These are phyloP conservation scores for Hyaloperonospora brassicae DNA, from an alignment of 352 stramenopile species.

Conservation along the genomic window DNA sequence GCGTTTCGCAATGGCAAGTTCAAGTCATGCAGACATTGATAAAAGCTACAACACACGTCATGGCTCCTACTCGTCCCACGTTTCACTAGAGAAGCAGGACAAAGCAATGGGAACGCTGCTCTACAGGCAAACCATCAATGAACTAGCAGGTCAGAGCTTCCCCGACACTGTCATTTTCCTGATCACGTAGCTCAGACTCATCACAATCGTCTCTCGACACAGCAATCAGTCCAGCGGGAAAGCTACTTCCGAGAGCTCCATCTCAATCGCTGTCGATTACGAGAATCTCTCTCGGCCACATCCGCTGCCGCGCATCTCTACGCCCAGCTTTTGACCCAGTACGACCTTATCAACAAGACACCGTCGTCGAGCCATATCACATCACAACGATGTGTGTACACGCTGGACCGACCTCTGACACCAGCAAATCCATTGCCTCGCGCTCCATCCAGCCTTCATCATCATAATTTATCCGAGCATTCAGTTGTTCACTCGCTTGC, in stretches of 20 bases:
- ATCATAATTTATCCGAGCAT: too few species aligned
- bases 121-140: constrained; percentile 26
- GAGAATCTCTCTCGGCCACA: constrained; percentile 30
- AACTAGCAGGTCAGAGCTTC: constrained; percentile 30
- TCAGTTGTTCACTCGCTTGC: not conserved
- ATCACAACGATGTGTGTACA: constrained; percentile 35
- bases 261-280: constrained; percentile 19
- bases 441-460: too few species aligned
- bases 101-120: constrained; percentile 29
- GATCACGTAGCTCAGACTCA: constrained; percentile 10
- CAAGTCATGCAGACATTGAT: constrained; percentile 1
- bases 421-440: too few species aligned
- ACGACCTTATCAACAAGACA: constrained; percentile 32
- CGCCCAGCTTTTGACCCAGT: constrained; percentile 36
- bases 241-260: not conserved
- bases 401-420: constrained; percentile 9
- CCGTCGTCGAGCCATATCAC: constrained; percentile 46
- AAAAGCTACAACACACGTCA: constrained; percentile 36
- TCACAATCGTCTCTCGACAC: constrained; percentile 20
- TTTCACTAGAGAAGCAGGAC: constrained; percentile 21
- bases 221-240: not conserved
- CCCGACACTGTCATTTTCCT: constrained; percentile 29
- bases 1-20: too few species aligned
- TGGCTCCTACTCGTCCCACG: constrained; percentile 34
- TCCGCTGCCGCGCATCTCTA: constrained; percentile 46